Evolutionary conservation across 2,329 filamentous ascomycete species (phyloP).

Genomic region (Peltaster fructicola): DNA sequence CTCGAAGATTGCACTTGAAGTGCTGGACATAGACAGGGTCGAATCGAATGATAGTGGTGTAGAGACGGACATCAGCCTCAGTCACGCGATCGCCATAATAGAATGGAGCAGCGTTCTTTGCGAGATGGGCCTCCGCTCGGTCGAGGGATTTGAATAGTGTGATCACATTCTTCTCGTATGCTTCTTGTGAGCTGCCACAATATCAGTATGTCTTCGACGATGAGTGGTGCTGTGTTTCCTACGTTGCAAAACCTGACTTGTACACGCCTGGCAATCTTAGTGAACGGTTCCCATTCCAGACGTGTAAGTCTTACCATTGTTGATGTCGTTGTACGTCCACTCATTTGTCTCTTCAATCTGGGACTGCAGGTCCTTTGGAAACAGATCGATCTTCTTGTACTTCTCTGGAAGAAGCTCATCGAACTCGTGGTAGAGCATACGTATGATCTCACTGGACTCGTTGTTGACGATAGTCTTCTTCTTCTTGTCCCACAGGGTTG

Average conservation of each 20-base stretch:
- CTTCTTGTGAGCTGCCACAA: slow-evolving; percentile 24
- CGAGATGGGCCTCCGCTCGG: slow-evolving; percentile 26
- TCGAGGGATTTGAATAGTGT: slow-evolving; percentile 32
- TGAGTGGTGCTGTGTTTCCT: slow-evolving; percentile 12
- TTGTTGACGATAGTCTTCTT: slow-evolving; percentile 68
- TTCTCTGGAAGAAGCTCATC: slow-evolving; percentile 35
- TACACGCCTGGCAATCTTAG: slow-evolving; percentile 28
- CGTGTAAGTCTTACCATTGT: slow-evolving; percentile 21
- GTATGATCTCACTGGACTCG: slow-evolving; percentile 80
- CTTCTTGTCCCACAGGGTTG: slow-evolving; percentile 68
- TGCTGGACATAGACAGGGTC: slow-evolving; percentile 47
- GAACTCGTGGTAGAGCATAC: slow-evolving; percentile 75
- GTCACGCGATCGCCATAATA: slow-evolving; percentile 29
- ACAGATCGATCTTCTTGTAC: slow-evolving; percentile 26
- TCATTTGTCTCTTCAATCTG: slow-evolving; percentile 33
- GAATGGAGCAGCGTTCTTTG: slow-evolving; percentile 26
- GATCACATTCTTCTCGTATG: slow-evolving; percentile 29
- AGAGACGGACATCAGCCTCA: slow-evolving; percentile 34
- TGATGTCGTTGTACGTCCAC: slow-evolving; percentile 36
- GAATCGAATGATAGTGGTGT: slow-evolving; percentile 45
- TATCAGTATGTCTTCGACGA: slow-evolving; percentile 1
- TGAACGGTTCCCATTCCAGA: slow-evolving; percentile 5
- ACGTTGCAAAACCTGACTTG: slow-evolving; percentile 34
- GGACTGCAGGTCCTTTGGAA: slow-evolving; percentile 26
- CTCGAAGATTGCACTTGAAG: slow-evolving; percentile 62